Conservation (phyloP, 805 yeast genomes). For the Myxozyma neglecta region DNA sequence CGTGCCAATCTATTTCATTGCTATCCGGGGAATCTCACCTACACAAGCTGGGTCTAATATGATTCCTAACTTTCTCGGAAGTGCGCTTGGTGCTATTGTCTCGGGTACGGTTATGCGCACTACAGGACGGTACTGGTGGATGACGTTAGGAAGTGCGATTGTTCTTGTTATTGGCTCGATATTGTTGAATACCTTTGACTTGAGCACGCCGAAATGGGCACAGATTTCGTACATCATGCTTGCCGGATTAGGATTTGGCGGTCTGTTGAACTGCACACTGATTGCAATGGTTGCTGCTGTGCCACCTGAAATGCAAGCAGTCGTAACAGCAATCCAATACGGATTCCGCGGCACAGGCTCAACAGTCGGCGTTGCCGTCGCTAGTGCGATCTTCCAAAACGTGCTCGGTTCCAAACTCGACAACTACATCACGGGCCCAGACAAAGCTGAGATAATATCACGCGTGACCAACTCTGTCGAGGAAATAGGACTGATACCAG, state of each 20-base stretch:
- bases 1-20: constrained; percentile 65
- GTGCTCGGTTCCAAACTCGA: constrained; percentile 39
- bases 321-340: constrained; percentile 74
- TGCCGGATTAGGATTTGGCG: constrained; percentile 59
- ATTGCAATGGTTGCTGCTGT: constrained; percentile 67
- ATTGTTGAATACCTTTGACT: constrained; percentile 12
- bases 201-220: constrained; percentile 19
- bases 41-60: constrained; percentile 57
- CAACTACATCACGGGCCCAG: constrained; percentile 17
- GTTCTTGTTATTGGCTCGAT: constrained; percentile 18
- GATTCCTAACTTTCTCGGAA: constrained; percentile 59
- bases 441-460: constrained; percentile 22
- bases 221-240: constrained; percentile 40
- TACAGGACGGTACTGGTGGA: constrained; percentile 50
- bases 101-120: constrained; percentile 65
- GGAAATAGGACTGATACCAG: constrained; percentile 22
- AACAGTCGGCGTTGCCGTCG: constrained; percentile 63
- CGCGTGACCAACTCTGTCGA: constrained; percentile 27
- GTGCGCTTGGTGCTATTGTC: constrained; percentile 63
- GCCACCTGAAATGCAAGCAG: constrained; percentile 59
- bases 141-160: constrained; percentile 33
- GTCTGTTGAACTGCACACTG: constrained; percentile 57
- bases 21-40: constrained; percentile 55
- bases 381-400: constrained; percentile 56
- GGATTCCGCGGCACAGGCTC: constrained; percentile 72